Evolutionary conservation across 2,329 filamentous ascomycete genomes (phyloP), one percentile per base, ranked within the genome.

Genomic region (Uncinocarpus reesii): DNA sequence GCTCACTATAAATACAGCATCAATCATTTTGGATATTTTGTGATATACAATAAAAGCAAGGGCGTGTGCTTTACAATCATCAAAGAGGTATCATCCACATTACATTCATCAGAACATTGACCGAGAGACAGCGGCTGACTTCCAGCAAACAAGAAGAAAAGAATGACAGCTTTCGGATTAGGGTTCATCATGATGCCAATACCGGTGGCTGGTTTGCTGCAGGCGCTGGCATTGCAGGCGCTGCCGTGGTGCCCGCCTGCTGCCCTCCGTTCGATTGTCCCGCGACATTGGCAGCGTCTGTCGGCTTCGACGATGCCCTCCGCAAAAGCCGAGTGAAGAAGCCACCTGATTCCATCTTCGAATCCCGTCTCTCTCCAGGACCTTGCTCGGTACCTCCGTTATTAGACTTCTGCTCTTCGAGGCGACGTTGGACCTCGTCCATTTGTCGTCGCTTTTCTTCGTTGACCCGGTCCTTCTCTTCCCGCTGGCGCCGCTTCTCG

Each of bases 391-490:
- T 13, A 7, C 18, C 16, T 15, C 20, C 42, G n/a, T 44, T 28
- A n/a, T 15, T 20, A 28, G 32, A 28, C 32, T 23, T 29, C 42
- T 21, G 42, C 29, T 46, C 15, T 35, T 47, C 35, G 13, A 31
- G 10, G 11, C 41, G 41, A 4, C 21, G 36, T 42, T 50, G 34
- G 15, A 42, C 42, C n/a, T 4, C 29, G 2, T 41, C 29, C 13
- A 44, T 43, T 15, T 53, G 38, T 18, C 46, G 32, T 18, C 24
- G 42, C 16, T 35, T 32, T 13, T 32, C 23, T 40, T 48, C 32
- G 23, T 48, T 48, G 11, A 36, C 11, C 11, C 48, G 51, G 6
- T 32, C 38, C 16, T 46, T 52, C 24, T 50, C 48, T 41, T 52
- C 47, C 31, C 42, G 47, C 10, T 42, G 18, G 7, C 35, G 37